These are phyloP conservation scores for Pseudonectria foliicola DNA, from an alignment of 2,329 filamentous ascomycete genomes.

Conservation along the genomic window DNA sequence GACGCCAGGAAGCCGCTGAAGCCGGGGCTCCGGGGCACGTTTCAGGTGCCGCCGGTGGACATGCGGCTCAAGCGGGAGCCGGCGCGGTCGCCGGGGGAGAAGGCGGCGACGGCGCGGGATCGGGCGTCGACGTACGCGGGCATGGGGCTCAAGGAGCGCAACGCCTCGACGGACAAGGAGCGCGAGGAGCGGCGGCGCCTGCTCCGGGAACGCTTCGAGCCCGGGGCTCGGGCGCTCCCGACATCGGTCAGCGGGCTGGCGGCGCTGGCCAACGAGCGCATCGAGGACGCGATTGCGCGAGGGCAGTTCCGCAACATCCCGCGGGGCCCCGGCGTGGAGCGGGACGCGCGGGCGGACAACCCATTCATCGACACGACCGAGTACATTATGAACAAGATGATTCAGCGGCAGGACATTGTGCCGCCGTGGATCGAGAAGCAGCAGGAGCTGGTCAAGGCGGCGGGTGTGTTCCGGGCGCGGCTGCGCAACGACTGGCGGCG, in stretches of 20 bases:
- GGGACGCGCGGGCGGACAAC: slow-evolving; percentile 75
- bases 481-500: slow-evolving; percentile 77
- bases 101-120: slow-evolving; percentile 49
- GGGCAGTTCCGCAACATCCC: slow-evolving; percentile 83
- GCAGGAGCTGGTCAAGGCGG: slow-evolving; percentile 70
- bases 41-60: slow-evolving; percentile 43
- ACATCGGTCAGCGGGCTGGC: slow-evolving; percentile 71
- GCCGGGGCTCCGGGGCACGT: slow-evolving; percentile 39
- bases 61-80: slow-evolving; percentile 39
- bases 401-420: slow-evolving; percentile 89
- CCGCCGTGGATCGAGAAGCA: slow-evolving; percentile 99
- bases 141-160: slow-evolving; percentile 39
- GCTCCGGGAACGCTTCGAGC: slow-evolving; percentile 73
- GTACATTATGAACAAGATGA: slow-evolving; percentile 98
- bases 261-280: slow-evolving; percentile 80
- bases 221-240: slow-evolving; percentile 65
- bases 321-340: slow-evolving; percentile 69
- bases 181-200: slow-evolving; percentile 63
- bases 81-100: slow-evolving; percentile 36
- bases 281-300: slow-evolving; percentile 86
- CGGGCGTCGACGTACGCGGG: slow-evolving; percentile 46
- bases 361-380: slow-evolving; percentile 95
- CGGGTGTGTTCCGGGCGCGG: slow-evolving; percentile 63
- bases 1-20: slow-evolving; percentile 68
- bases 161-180: slow-evolving; percentile 61